Percentiles rank a stretch among this genome's conserved stretches.
These are phyloP conservation scores for Gracilaria domingensis DNA, from an alignment of 23 red algal genomes.

Conservation along the genomic window DNA sequence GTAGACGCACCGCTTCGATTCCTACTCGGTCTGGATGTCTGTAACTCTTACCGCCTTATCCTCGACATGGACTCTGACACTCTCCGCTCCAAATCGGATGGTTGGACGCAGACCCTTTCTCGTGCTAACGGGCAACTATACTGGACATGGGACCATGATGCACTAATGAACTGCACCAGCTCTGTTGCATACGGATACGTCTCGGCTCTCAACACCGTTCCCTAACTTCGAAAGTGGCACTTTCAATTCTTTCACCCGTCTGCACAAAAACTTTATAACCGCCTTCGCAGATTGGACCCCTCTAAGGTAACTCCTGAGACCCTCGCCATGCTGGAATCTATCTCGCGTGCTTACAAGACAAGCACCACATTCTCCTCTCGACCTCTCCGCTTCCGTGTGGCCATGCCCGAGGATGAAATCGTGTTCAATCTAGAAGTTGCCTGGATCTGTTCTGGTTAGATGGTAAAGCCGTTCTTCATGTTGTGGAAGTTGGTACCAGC, in stretches of 20 bases:
- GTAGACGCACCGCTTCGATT: constrained; percentile 11
- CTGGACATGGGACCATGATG: not conserved
- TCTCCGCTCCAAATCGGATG: not conserved
- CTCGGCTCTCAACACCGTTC: not conserved
- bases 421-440: constrained; percentile 31
- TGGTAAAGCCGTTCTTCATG: constrained; percentile 4
- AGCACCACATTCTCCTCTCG: constrained; percentile 13
- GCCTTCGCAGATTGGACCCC: not conserved
- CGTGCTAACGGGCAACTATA: not conserved
- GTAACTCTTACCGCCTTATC: not conserved
- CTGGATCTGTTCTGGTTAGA: constrained; percentile 38
- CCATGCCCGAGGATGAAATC: constrained; percentile 1
- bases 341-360: not conserved
- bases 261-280: constrained; percentile 33
- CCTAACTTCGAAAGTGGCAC: constrained; percentile 19
- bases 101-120: not conserved
- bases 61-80: not conserved
- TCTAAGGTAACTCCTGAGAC: not conserved
- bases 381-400: constrained; percentile 23
- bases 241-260: constrained; percentile 44
- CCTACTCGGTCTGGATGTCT: constrained; percentile 44
- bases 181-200: not conserved
- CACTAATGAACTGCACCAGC: not conserved
- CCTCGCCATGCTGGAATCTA: not conserved
- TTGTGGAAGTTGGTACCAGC: constrained; percentile 6